Evolutionary conservation across 2,329 filamentous ascomycete genomes (phyloP).

Genomic region (Claviceps sp.): DNA sequence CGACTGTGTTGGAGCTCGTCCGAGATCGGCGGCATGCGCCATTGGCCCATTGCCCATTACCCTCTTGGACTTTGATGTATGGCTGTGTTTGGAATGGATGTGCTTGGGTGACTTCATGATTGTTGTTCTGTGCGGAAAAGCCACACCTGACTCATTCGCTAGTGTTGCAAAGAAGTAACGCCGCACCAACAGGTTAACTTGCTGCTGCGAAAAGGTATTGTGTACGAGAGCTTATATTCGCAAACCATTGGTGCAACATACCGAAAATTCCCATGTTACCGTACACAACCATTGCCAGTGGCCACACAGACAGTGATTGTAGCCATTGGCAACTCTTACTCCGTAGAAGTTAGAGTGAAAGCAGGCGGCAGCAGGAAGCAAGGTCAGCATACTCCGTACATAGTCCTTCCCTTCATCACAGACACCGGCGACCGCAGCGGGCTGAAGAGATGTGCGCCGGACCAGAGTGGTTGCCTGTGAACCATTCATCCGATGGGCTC

Average conservation of each 20-base stretch:
- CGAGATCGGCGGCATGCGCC: conserved; percentile 6
- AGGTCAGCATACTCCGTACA: background rate
- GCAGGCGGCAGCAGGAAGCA: background rate
- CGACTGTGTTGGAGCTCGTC: conserved; percentile 5
- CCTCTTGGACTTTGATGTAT: background rate
- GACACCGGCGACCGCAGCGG: too few relatives aligned
- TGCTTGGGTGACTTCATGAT: background rate
- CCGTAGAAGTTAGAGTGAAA: background rate
- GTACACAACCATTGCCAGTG: background rate
- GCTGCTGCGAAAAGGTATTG: background rate
- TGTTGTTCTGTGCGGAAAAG: background rate
- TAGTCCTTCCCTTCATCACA: background rate
- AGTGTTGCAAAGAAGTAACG: background rate
- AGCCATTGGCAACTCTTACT: background rate
- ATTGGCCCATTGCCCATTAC: too few relatives aligned
- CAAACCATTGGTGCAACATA: too few relatives aligned
- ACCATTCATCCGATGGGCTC: background rate
- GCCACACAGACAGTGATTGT: background rate
- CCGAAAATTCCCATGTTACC: background rate
- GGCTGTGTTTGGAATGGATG: background rate
- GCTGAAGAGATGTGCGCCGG: background rate
- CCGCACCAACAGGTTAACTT: background rate
- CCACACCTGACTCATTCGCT: background rate
- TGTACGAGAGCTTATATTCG: background rate
- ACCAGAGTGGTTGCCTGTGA: background rate